Conservation (phyloP, 2,329 filamentous ascomycete species). For the Fusarium pseudograminearum region DNA sequence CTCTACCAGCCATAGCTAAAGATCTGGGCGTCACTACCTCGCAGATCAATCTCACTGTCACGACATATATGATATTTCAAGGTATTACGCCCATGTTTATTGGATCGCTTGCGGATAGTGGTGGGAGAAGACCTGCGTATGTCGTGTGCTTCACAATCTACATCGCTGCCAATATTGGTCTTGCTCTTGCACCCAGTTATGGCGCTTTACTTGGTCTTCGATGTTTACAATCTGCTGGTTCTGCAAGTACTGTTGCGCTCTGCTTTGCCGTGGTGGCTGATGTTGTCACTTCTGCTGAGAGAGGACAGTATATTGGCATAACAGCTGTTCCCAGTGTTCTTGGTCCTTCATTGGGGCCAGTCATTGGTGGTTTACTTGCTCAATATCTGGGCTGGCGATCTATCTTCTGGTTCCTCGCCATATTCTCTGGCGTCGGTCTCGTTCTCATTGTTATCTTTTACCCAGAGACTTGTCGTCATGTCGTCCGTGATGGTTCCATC, state of each 20-base stretch:
- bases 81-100: constrained; percentile 69
- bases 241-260: constrained; percentile 70
- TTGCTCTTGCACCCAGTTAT: constrained; percentile 64
- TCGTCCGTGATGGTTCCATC: constrained; percentile 66
- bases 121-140: constrained; percentile 67
- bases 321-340: constrained; percentile 63
- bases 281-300: constrained; percentile 70
- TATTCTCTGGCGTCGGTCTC: constrained; percentile 57
- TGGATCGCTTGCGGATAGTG: constrained; percentile 66
- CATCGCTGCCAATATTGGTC: constrained; percentile 65
- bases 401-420: constrained; percentile 73
- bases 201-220: constrained; percentile 64
- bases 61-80: constrained; percentile 71
- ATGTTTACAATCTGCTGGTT: constrained; percentile 69
- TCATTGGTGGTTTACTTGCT: constrained; percentile 69
- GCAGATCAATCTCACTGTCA: constrained; percentile 64
- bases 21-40: constrained; percentile 59
- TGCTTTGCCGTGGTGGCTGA: constrained; percentile 71
- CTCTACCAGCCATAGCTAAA: constrained; percentile 60
- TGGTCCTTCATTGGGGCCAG: constrained; percentile 63
- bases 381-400: constrained; percentile 69
- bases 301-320: constrained; percentile 69
- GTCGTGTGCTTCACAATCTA: constrained; percentile 65
- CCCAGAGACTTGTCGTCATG: constrained; percentile 63
- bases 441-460: constrained; percentile 61